phyloP scores from a whole-genome alignment of 441 rosid species.

The Adansonia rubrostipa region DNA sequence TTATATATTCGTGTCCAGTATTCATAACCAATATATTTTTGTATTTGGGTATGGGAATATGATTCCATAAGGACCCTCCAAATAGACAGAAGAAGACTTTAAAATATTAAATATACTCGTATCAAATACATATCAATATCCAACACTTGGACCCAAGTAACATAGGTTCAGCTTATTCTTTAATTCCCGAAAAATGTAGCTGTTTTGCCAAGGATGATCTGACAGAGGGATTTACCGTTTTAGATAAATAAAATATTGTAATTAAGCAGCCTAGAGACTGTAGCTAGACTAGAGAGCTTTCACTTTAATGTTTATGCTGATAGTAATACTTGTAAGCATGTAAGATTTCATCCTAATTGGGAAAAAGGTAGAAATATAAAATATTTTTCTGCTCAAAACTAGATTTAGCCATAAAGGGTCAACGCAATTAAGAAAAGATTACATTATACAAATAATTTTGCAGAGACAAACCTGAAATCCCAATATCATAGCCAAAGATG shows the following conservation, averaged over 20 bases:
- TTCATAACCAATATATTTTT: too few relatives aligned
- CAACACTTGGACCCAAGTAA: too few relatives aligned
- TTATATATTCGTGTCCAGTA: too few relatives aligned
- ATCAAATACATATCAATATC: too few relatives aligned
- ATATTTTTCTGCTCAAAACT: background rate
- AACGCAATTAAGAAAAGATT: background rate
- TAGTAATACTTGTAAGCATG: background rate
- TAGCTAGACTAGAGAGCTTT: too few relatives aligned
- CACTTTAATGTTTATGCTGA: background rate
- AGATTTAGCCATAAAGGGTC: background rate
- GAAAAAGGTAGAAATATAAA: background rate
- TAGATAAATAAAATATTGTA: background rate
- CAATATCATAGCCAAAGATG: constrained; percentile 81
- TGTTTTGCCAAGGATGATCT: too few relatives aligned
- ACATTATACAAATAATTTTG: background rate
- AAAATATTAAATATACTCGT: too few relatives aligned
- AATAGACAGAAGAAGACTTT: too few relatives aligned
- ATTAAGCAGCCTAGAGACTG: background rate
- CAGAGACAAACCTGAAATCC: constrained; percentile 54
- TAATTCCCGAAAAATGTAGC: too few relatives aligned
- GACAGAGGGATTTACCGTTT: background rate
- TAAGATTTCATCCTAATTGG: background rate
- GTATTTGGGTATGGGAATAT: too few relatives aligned
- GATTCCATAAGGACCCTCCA: too few relatives aligned
- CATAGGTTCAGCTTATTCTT: too few relatives aligned